Percentiles rank a stretch among this genome's conserved stretches.
phyloP scores from a whole-genome alignment of 1,139 yeast genomes.

The Geotrichum carabidarum region DNA sequence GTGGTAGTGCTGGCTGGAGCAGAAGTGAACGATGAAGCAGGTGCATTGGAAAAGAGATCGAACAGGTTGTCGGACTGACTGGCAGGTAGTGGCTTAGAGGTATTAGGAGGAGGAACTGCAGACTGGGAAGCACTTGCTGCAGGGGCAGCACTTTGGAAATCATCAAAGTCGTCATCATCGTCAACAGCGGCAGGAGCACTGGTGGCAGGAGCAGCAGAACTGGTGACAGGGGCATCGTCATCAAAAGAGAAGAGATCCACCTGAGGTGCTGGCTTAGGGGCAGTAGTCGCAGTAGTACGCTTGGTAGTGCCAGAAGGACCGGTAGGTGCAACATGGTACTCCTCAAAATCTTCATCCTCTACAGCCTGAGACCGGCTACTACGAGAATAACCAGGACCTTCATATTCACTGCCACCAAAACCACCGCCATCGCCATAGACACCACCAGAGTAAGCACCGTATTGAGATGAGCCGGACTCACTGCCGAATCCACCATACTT shows the following conservation, averaged over 20 bases:
- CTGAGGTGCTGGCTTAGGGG: constrained; percentile 30
- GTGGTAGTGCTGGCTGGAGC: neutral
- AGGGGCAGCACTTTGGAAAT: constrained; percentile 73
- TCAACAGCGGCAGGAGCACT: constrained; percentile 30
- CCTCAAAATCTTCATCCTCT: constrained; percentile 50
- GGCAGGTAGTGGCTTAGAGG: constrained; percentile 25
- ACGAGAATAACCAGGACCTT: constrained; percentile 34
- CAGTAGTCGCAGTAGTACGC: constrained; percentile 18
- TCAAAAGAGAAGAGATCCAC: constrained; percentile 54
- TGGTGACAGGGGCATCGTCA: constrained; percentile 30
- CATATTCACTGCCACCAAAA: constrained; percentile 44
- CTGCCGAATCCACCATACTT: constrained; percentile 42
- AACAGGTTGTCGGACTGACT: constrained; percentile 22
- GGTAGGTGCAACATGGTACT: constrained; percentile 48
- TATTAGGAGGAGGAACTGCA: constrained; percentile 26
- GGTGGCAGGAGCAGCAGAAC: constrained; percentile 20
- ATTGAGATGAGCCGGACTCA: constrained; percentile 36
- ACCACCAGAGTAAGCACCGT: constrained; percentile 43
- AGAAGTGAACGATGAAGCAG: constrained; percentile 18
- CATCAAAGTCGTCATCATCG: constrained; percentile 89
- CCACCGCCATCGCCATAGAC: constrained; percentile 82
- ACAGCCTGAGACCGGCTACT: constrained; percentile 22
- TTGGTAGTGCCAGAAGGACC: constrained; percentile 12
- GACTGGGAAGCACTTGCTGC: constrained; percentile 25
- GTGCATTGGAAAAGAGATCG: constrained; percentile 25